Base-by-base conservation (phyloP, 2,329 filamentous ascomycete genomes). In the Biscogniauxia sp. region DNA sequence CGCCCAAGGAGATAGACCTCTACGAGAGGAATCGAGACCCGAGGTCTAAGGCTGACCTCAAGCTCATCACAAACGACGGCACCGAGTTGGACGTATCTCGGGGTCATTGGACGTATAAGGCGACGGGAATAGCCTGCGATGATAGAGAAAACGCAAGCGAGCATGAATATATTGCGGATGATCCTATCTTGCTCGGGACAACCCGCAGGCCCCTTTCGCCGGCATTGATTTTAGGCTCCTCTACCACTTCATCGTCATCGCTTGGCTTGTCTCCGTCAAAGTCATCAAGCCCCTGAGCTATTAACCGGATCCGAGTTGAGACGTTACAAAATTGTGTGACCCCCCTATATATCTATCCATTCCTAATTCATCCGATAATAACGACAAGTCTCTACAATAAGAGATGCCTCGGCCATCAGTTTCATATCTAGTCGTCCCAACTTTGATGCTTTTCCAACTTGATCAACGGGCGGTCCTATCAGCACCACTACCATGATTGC, bases 1-100 rank as follows among this genome's bases (percentile, higher is more conserved):
- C 71, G 5, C 74, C 75, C 5, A 60, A 68, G 7, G 67, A 70
- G 55, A 58, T 65, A 7, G 67, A 72, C 26, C 37, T 65, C n/a
- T 70, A 69, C 26, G 54, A 69, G 20, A 65, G 41, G 45, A 55
- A 68, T 41, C 60, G 61, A 19, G 66, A 73, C 55, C 69, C 69
- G 9, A 59, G 63, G 53, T 50, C 60, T 19, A 61, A 65, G 45
- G 63, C 56, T 1, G 66, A 69, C 9, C 63, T 68, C 9, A 65
- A 60, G 19, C 19, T 71, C 8, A 59, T 66, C 51, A 61, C 62
- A 49, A 65, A 68, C 19, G 55, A 62, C 11, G 66, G 66, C 1
- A 37, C 50, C 9, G 66, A 70, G 59, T 1, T 69, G 20, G 63
- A 62, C 20, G 45, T 68, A 9, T 61, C 56, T 6, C 54, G 64